These are phyloP conservation scores for Anaeromyces robustus DNA, from an alignment of 192 early-diverging fungal species.

Conservation along the genomic window DNA sequence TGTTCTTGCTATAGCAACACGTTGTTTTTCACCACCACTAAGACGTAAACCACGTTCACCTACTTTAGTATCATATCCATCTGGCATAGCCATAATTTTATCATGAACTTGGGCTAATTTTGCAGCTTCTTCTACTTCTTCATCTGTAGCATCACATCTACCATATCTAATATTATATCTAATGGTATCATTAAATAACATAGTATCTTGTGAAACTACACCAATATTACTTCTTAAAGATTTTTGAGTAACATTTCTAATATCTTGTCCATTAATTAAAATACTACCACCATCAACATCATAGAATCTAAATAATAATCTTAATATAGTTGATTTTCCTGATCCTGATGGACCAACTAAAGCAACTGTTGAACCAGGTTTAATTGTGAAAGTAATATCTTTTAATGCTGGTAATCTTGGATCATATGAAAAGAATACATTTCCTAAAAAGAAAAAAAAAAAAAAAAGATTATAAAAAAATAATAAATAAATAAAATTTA, in stretches of 20 bases:
- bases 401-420: constrained; percentile 51
- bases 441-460: constrained; percentile 26
- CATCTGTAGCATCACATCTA: constrained; percentile 37
- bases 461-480: too few relatives aligned
- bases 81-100: constrained; percentile 55
- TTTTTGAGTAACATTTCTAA: constrained; percentile 41
- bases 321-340: constrained; percentile 38
- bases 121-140: constrained; percentile 53
- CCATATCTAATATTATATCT: constrained; percentile 90
- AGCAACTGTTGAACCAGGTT: constrained; percentile 56
- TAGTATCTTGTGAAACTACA: constrained; percentile 87
- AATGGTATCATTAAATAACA: constrained; percentile 91
- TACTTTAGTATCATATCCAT: constrained; percentile 47
- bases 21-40: constrained; percentile 83
- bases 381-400: constrained; percentile 50
- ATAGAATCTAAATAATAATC: constrained; percentile 82
- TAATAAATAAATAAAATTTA: too few relatives aligned
- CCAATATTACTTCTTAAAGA: constrained; percentile 71
- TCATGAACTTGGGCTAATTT: constrained; percentile 69
- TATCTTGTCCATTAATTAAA: constrained; percentile 72
- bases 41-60: constrained; percentile 56
- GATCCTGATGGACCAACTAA: constrained; percentile 63
- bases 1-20: constrained; percentile 72
- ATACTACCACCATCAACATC: constrained; percentile 69
- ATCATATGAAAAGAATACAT: constrained; percentile 61